phyloP scores from a whole-genome alignment of 2,329 filamentous ascomycete genomes.

The Podosphaera fusca region DNA sequence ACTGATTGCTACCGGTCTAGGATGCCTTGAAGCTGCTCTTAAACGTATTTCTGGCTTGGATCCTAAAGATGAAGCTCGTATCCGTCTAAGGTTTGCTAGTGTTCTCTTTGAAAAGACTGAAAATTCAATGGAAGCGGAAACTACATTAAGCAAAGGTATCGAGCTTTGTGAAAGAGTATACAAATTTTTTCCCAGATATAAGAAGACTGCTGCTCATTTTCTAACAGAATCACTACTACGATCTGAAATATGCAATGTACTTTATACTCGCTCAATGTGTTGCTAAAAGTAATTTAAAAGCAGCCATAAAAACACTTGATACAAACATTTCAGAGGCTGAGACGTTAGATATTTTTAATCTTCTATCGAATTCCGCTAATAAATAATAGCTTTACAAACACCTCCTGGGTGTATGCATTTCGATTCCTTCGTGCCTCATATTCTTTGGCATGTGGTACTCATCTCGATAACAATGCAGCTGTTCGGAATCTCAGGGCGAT shows the following conservation, averaged over 20 bases:
- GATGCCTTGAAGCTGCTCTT: slow-evolving; percentile 47
- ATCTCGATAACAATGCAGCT: slow-evolving; percentile 36
- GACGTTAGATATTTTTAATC: slow-evolving; percentile 23
- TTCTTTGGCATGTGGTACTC: slow-evolving; percentile 35
- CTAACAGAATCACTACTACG: slow-evolving; percentile 29
- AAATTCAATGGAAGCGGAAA: slow-evolving; percentile 51
- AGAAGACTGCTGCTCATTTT: slow-evolving; percentile 5
- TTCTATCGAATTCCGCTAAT: slow-evolving; percentile 2
- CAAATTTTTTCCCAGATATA: slow-evolving; percentile 8
- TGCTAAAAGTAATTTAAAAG: slow-evolving; percentile 47
- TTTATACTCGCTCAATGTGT: slow-evolving; percentile 48
- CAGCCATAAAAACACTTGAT: slow-evolving; percentile 49
- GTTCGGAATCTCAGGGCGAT: slow-evolving; percentile 48
- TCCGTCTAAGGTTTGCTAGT: slow-evolving; percentile 48
- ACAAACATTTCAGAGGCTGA: slow-evolving; percentile 44
- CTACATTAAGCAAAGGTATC: slow-evolving; percentile 46
- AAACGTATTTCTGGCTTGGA: slow-evolving; percentile 30
- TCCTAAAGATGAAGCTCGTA: slow-evolving; percentile 43
- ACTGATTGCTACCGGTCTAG: slow-evolving; percentile 46
- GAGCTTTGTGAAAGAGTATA: slow-evolving; percentile 41
- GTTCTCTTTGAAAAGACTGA: slow-evolving; percentile 52
- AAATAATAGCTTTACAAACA: slow-evolving; percentile 29
- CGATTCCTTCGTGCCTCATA: slow-evolving; percentile 50
- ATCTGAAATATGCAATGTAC: slow-evolving; percentile 57
- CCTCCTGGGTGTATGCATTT: slow-evolving; percentile 56